These are phyloP conservation scores for Microbotryomycetes sp. DNA, from an alignment of 1,284 basidiomycete genomes.

Conservation along the genomic window DNA sequence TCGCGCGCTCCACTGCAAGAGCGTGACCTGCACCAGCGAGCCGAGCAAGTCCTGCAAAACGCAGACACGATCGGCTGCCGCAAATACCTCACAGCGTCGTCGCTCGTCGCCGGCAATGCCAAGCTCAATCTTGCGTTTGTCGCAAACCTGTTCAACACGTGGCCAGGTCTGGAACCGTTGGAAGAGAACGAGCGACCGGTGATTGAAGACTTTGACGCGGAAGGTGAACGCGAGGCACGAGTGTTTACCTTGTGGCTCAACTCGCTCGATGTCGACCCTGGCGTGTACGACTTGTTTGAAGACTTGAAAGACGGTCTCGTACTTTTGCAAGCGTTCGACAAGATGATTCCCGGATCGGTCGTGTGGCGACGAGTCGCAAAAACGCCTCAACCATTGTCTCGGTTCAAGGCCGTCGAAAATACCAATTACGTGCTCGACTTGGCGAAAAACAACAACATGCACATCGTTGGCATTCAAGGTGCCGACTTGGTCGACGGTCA, in stretches of 20 bases:
- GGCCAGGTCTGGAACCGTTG: slow-evolving; percentile 84
- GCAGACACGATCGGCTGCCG: slow-evolving; percentile 89
- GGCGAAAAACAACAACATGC: slow-evolving; percentile 85
- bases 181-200: slow-evolving; percentile 70
- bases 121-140: slow-evolving; percentile 98
- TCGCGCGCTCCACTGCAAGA: slow-evolving; percentile 89
- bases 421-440: slow-evolving; percentile 95
- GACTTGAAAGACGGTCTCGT: slow-evolving; percentile 83
- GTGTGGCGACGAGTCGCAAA: slow-evolving; percentile 90
- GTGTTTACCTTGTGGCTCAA: slow-evolving; percentile 99
- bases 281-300: slow-evolving; percentile 93
- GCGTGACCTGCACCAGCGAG: slow-evolving; percentile 68
- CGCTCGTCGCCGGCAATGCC: slow-evolving; percentile 90
- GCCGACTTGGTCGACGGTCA: slow-evolving; percentile 91
- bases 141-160: slow-evolving; percentile 88
- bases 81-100: slow-evolving; percentile 87
- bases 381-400: slow-evolving; percentile 74
- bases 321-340: slow-evolving; percentile 94
- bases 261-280: slow-evolving; percentile 89
- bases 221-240: slow-evolving; percentile 94
- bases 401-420: slow-evolving; percentile 97
- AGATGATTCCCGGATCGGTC: slow-evolving; percentile 83
- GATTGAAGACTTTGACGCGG: slow-evolving; percentile 96
- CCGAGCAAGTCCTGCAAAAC: slow-evolving; percentile 87
- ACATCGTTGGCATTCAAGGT: slow-evolving; percentile 94